Evolutionary conservation across 2,329 filamentous ascomycete genomes (phyloP).

Genomic region (Trichocomaceae sp.): DNA sequence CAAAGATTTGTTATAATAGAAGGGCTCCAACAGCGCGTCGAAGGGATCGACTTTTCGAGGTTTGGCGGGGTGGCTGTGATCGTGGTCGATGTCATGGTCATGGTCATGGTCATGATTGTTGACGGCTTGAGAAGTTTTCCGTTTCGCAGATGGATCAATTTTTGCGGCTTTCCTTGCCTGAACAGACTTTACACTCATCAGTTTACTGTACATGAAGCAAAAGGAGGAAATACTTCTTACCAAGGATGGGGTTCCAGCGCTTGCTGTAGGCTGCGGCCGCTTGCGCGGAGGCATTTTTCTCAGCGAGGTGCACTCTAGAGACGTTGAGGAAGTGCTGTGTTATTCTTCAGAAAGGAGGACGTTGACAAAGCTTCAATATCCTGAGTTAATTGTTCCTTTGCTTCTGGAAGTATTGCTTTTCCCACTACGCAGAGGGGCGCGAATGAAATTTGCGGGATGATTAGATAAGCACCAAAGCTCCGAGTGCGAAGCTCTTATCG

Average conservation of each 20-base stretch:
- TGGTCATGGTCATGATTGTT: constrained; percentile 15
- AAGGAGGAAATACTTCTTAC: constrained; percentile 6
- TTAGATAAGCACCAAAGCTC: constrained; percentile 9
- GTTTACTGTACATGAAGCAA: background rate
- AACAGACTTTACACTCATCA: background rate
- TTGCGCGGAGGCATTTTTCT: constrained; percentile 33
- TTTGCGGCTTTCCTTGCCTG: background rate
- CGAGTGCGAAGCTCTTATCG: constrained; percentile 4
- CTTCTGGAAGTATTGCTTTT: background rate
- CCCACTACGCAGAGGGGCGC: constrained; percentile 5
- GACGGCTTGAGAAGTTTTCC: background rate
- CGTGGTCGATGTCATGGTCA: constrained; percentile 17
- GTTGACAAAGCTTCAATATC: too few species aligned
- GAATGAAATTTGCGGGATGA: constrained; percentile 10
- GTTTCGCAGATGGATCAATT: background rate
- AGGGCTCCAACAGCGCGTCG: constrained; percentile 60
- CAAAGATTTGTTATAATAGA: constrained; percentile 62
- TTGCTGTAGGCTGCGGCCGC: constrained; percentile 27
- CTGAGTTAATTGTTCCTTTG: too few species aligned
- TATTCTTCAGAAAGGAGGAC: background rate
- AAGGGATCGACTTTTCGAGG: constrained; percentile 40
- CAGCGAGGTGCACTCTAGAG: constrained; percentile 9
- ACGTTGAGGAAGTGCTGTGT: background rate
- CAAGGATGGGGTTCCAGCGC: constrained; percentile 19
- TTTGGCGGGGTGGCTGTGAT: constrained; percentile 18